phyloP scores from a whole-genome alignment of 495 filamentous ascomycete genomes.

The Penicillium ochrochloron region DNA sequence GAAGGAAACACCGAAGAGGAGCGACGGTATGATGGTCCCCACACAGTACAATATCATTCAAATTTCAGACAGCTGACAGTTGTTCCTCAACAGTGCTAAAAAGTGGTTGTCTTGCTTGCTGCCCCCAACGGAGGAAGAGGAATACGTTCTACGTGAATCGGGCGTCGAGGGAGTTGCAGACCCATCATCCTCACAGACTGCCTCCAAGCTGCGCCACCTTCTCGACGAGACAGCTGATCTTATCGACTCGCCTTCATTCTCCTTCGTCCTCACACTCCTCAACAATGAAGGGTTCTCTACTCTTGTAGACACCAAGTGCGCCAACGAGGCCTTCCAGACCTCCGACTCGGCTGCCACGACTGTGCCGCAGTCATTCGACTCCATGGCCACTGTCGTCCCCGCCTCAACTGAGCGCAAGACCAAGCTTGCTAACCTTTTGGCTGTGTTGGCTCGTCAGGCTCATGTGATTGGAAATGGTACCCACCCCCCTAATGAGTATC shows the following conservation, averaged over 20 bases:
- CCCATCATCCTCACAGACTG: slow-evolving; percentile 45
- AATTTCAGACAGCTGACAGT: not conserved
- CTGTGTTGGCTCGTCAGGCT: slow-evolving; percentile 84
- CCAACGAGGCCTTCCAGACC: slow-evolving; percentile 74
- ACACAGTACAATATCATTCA: not conserved
- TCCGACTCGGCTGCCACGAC: slow-evolving; percentile 50
- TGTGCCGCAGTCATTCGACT: slow-evolving; percentile 47
- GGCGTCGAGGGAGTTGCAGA: slow-evolving; percentile 66
- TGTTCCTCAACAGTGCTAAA: slow-evolving; percentile 31
- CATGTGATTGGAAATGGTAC: slow-evolving; percentile 86
- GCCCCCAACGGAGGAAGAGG: slow-evolving; percentile 76
- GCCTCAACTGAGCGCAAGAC: slow-evolving; percentile 53
- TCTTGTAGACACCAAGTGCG: slow-evolving; percentile 78
- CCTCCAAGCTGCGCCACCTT: slow-evolving; percentile 74
- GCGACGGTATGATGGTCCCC: slow-evolving; percentile 53
- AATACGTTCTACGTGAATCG: slow-evolving; percentile 79
- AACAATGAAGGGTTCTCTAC: slow-evolving; percentile 86
- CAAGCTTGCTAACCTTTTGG: slow-evolving; percentile 88
- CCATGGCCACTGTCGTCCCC: slow-evolving; percentile 47
- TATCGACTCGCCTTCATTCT: slow-evolving; percentile 90
- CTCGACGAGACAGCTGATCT: slow-evolving; percentile 95
- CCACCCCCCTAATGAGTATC: slow-evolving; percentile 74
- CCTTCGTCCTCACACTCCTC: slow-evolving; percentile 78
- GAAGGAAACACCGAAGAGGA: slow-evolving; percentile 74
- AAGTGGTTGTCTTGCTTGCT: slow-evolving; percentile 88